A percentile compares a stretch with the other conserved stretches of the same genome.
These are phyloP conservation scores for Protomyces arabidopsidicola DNA, from an alignment of 1,139 yeast species.

Conservation along the genomic window DNA sequence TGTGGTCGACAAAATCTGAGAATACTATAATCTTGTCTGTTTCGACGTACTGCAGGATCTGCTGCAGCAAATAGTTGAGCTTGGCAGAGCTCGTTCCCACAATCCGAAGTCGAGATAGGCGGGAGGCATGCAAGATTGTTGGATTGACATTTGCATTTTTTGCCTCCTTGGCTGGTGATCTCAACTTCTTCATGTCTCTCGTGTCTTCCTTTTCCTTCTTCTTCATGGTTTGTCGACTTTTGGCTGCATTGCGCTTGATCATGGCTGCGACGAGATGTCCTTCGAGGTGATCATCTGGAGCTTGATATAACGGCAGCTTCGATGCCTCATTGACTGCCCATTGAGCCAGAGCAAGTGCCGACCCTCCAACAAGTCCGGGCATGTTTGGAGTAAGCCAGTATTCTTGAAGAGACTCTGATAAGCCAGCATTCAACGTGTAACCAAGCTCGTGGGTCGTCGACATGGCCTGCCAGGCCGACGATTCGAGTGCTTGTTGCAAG, in stretches of 20 bases:
- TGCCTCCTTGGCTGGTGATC: background rate
- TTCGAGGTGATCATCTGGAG: slow-evolving; percentile 4
- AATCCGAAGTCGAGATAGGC: background rate
- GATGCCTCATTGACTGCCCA: slow-evolving; percentile 1
- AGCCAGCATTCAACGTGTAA: slow-evolving; percentile 33
- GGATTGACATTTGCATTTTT: background rate
- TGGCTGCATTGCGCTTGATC: slow-evolving; percentile 4
- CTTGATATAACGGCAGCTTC: background rate
- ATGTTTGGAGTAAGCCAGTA: background rate
- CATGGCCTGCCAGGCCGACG: slow-evolving; percentile 54
- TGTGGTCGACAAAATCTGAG: slow-evolving; percentile 63
- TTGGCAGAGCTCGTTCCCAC: slow-evolving; percentile 56
- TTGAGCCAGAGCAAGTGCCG: slow-evolving; percentile 9
- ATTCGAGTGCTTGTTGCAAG: slow-evolving; percentile 49
- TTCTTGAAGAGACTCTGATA: slow-evolving; percentile 32
- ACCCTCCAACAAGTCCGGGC: slow-evolving; percentile 2
- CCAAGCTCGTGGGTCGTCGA: slow-evolving; percentile 62
- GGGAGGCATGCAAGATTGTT: background rate
- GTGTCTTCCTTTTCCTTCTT: background rate
- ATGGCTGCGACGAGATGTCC: slow-evolving; percentile 1
- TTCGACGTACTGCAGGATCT: slow-evolving; percentile 47
- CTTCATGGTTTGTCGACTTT: background rate
- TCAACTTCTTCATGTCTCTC: too few species aligned
- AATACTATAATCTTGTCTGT: slow-evolving; percentile 58
- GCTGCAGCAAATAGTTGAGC: slow-evolving; percentile 54